Percentiles rank a stretch among this genome's conserved stretches.
These are phyloP conservation scores for Meyerozyma guilliermondii DNA, from an alignment of 1,139 yeast species.

Conservation along the genomic window DNA sequence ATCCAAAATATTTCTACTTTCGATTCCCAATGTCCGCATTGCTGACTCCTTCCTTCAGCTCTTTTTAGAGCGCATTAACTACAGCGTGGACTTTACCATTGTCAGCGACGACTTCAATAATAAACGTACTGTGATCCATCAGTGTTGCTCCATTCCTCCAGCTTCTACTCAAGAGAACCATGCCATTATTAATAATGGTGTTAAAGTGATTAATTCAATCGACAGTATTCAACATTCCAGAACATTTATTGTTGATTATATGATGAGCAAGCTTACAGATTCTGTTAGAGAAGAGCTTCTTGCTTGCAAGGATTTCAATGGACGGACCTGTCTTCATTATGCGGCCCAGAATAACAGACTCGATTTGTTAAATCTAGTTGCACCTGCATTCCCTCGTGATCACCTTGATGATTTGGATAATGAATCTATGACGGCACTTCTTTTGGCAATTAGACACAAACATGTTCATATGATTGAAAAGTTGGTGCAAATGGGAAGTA, in stretches of 20 bases:
- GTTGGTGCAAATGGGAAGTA: slow-evolving; percentile 44
- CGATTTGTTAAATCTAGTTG: slow-evolving; percentile 47
- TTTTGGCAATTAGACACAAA: slow-evolving; percentile 71
- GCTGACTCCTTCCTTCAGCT: slow-evolving; percentile 44
- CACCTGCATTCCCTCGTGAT: slow-evolving; percentile 31
- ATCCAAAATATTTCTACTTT: slow-evolving; percentile 60
- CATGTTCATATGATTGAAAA: slow-evolving; percentile 50
- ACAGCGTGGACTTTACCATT: slow-evolving; percentile 37
- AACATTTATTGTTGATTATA: slow-evolving; percentile 31
- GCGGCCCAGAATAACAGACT: slow-evolving; percentile 68
- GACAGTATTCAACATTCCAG: slow-evolving; percentile 41
- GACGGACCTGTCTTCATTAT: slow-evolving; percentile 83
- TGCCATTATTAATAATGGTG: slow-evolving; percentile 40
- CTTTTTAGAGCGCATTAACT: slow-evolving; percentile 40
- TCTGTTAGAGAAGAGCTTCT: slow-evolving; percentile 21
- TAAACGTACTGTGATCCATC: slow-evolving; percentile 38
- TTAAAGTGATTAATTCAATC: slow-evolving; percentile 36
- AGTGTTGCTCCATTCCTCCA: slow-evolving; percentile 39
- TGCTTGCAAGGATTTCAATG: slow-evolving; percentile 56
- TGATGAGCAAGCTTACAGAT: slow-evolving; percentile 20
- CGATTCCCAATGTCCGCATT: slow-evolving; percentile 50
- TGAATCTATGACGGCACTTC: slow-evolving; percentile 74
- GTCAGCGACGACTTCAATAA: slow-evolving; percentile 38
- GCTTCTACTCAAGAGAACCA: slow-evolving; percentile 30
- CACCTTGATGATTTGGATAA: slow-evolving; percentile 56